Evolutionary conservation across 805 yeast genomes (phyloP).

Genomic region (Starmerella apis): DNA sequence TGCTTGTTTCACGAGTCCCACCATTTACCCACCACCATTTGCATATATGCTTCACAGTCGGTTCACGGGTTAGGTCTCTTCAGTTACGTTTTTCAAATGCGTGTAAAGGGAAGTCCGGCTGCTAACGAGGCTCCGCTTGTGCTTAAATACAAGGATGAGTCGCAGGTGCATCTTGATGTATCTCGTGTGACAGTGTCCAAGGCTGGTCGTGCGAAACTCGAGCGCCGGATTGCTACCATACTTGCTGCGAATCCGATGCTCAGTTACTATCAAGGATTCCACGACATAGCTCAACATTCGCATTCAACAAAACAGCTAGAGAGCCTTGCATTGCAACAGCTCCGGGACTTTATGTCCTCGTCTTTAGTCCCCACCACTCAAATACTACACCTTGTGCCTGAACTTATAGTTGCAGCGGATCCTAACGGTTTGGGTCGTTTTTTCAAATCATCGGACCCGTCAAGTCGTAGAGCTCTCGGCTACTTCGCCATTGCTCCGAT

Average conservation of each 20-base stretch:
- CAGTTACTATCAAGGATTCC: constrained; percentile 85
- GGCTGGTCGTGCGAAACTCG: constrained; percentile 31
- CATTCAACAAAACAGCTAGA: constrained; percentile 28
- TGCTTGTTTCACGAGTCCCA: too few species aligned
- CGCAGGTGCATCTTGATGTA: constrained; percentile 70
- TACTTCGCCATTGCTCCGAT: constrained; percentile 66
- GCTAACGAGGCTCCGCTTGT: not conserved
- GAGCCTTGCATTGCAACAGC: constrained; percentile 38
- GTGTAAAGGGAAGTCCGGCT: not conserved
- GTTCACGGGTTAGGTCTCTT: not conserved
- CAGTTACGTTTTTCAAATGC: not conserved
- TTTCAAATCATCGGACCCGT: constrained; percentile 26
- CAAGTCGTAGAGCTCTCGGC: constrained; percentile 36
- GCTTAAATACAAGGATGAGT: constrained; percentile 42
- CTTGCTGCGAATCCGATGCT: constrained; percentile 52
- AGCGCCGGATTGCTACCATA: constrained; percentile 33
- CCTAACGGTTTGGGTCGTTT: constrained; percentile 20
- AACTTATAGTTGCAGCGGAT: constrained; percentile 45
- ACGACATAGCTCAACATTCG: constrained; percentile 66
- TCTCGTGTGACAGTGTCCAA: constrained; percentile 50
- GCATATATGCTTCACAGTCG: not conserved
- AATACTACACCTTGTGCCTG: constrained; percentile 58
- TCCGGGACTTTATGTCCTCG: constrained; percentile 79
- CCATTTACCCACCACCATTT: too few species aligned
- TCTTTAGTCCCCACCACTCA: constrained; percentile 54